Evolutionary conservation across 306 rosid species (phyloP).

Genomic region (Styphnolobium japonicum): DNA sequence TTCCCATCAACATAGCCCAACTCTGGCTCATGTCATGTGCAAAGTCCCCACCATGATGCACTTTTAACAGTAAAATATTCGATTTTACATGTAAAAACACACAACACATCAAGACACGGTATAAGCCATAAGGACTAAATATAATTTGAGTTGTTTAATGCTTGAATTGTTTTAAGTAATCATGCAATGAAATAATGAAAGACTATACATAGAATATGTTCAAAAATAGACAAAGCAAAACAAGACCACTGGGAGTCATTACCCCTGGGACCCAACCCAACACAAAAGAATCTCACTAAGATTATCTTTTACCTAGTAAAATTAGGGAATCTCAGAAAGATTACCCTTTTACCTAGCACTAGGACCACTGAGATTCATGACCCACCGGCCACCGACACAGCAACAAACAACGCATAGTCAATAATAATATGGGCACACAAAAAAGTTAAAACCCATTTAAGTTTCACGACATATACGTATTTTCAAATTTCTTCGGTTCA

Average conservation of each 20-base stretch:
- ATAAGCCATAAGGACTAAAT: background rate
- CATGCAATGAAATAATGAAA: conserved; percentile 13
- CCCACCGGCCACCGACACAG: background rate
- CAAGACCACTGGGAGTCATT: conserved; percentile 12
- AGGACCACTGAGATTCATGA: background rate
- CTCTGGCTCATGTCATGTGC: background rate
- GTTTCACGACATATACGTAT: too few species aligned
- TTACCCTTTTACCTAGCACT: conserved; percentile 6
- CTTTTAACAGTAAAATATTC: conserved; percentile 18
- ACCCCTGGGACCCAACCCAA: conserved; percentile 23
- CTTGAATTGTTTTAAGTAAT: background rate
- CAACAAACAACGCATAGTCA: background rate
- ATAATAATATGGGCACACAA: too few species aligned
- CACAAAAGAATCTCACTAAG: conserved; percentile 21
- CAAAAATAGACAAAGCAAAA: background rate
- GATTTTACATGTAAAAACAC: conserved; percentile 4
- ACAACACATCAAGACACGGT: conserved; percentile 3
- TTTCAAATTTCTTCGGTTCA: background rate
- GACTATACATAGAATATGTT: background rate
- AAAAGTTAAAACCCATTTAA: too few species aligned
- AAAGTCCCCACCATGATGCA: background rate
- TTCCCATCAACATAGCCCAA: conserved; percentile 11
- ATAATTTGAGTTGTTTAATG: background rate
- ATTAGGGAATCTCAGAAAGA: conserved; percentile 14
- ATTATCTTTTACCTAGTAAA: conserved; percentile 1